Evolutionary conservation across 441 rosid species (phyloP), one percentile per base, ranked within the genome.

Genomic region (Brassica balearica): DNA sequence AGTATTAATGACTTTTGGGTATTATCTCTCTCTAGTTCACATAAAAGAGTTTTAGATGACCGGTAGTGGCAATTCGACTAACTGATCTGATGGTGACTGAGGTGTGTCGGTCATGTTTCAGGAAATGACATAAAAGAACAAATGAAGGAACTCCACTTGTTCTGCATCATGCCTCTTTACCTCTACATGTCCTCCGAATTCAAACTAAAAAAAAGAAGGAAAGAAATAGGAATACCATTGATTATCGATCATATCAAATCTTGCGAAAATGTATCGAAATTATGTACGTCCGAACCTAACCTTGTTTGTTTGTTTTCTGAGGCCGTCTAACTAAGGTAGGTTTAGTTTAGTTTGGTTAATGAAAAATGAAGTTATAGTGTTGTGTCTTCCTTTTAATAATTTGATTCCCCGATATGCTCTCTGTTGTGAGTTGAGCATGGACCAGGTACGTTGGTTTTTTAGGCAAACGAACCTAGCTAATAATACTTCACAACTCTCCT

Each of bases 11-110:
- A 69, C 53, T 69, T 64, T 68, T 38, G 62, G 17, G 22, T 36
- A 6, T 36, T n/a, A 68, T 60, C 64, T 34, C 66, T 27, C 76
- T 27, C 3, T 20, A 20, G 51, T 79, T 79, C 71, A 73, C 77
- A 72, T 72, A 61, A 17, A 8, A 51, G 41, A 48, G 10, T 19
- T 55, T 20, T 55, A 43, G 8, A 10, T 4, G 14, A 19, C 20
- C 55, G 55, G 10, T 19, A 36, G 68, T 65, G n/a, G 14, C 51
- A 34, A 34, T 63, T 64, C 12, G 68, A 64, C 12, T 65, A 17
- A 9, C 8, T 10, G 15, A 65, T 34, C 14, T 17, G 51, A 36
- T 65, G 48, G 68, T 34, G 8, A 38, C 11, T 65, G 51, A 65
- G 25, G 51, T 15, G 68, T 34, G 48, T 34, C 14, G 68, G 48